These are phyloP conservation scores for Kandelia obovata DNA, from an alignment of 345 rosid species.

Conservation along the genomic window DNA sequence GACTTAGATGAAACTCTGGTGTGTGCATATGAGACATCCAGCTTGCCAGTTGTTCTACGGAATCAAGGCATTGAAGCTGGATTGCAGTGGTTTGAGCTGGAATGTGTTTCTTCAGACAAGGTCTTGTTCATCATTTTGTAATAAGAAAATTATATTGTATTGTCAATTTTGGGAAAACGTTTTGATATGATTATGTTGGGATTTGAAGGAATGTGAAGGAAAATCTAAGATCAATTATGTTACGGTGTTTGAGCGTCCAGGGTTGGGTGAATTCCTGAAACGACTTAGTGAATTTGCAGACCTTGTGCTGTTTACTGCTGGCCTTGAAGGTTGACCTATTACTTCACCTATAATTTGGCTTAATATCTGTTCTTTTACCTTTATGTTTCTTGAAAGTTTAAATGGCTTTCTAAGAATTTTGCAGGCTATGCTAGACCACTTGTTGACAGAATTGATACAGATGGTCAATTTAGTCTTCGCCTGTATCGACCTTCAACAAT, in stretches of 20 bases:
- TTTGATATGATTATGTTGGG: slow-evolving; percentile 33
- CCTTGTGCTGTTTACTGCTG: slow-evolving; percentile 95
- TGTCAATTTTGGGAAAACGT: slow-evolving; percentile 5
- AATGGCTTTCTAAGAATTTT: background rate
- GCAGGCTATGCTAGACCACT: slow-evolving; percentile 97
- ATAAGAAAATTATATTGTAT: slow-evolving; percentile 1
- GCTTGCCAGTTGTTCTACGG: slow-evolving; percentile 59
- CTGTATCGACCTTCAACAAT: slow-evolving; percentile 95
- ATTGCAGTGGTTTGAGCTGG: slow-evolving; percentile 82
- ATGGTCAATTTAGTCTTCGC: slow-evolving; percentile 59
- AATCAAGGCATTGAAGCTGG: slow-evolving; percentile 75
- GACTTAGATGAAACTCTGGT: slow-evolving; percentile 97
- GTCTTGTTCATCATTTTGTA: slow-evolving; percentile 32
- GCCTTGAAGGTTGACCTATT: slow-evolving; percentile 74
- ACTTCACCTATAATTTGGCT: background rate
- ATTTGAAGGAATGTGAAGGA: slow-evolving; percentile 77
- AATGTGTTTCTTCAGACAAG: slow-evolving; percentile 92
- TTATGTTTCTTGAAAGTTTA: background rate
- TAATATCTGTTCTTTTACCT: background rate
- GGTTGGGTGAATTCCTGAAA: slow-evolving; percentile 71
- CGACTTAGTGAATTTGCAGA: slow-evolving; percentile 76
- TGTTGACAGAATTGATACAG: slow-evolving; percentile 78
- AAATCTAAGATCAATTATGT: slow-evolving; percentile 81
- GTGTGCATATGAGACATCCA: slow-evolving; percentile 86
- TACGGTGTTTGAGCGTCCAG: slow-evolving; percentile 98